Percentiles rank a stretch among this genome's conserved stretches.
Evolutionary conservation across 495 filamentous ascomycete genomes (phyloP).

Genomic region (Aspergillus carlsbadensis): DNA sequence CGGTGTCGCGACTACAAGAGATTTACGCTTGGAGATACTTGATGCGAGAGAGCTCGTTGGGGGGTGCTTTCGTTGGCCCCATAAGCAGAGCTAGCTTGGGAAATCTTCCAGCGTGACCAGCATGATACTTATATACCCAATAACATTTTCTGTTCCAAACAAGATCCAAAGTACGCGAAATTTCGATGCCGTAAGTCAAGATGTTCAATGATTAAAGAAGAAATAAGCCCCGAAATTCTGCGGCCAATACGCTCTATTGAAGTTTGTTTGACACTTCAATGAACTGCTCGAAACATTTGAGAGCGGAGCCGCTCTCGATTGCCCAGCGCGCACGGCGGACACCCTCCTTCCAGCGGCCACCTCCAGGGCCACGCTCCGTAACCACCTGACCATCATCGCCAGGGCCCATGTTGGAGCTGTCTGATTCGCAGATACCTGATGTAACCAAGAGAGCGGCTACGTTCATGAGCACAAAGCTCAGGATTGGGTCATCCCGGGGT

Average conservation of each 20-base stretch:
- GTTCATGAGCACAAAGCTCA: constrained; percentile 93
- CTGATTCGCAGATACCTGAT: constrained; percentile 80
- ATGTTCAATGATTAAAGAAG: not conserved
- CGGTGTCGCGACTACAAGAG: not conserved
- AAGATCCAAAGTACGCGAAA: not conserved
- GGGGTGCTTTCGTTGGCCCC: not conserved
- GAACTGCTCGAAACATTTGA: constrained; percentile 69
- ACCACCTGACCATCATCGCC: constrained; percentile 74
- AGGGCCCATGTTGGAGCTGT: constrained; percentile 71
- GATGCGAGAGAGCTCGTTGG: not conserved
- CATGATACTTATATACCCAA: constrained; percentile 13
- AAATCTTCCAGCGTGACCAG: not conserved
- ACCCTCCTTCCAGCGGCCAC: constrained; percentile 89
- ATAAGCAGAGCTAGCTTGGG: not conserved
- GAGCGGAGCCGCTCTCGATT: constrained; percentile 75
- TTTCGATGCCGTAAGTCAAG: not conserved
- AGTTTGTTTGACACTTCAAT: constrained; percentile 58
- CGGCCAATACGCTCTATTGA: constrained; percentile 9
- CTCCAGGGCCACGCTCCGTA: constrained; percentile 75
- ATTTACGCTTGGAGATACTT: not conserved
- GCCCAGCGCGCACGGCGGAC: constrained; percentile 81
- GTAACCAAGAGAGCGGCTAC: constrained; percentile 83
- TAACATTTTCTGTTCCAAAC: constrained; percentile 7
- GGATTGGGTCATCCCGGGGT: constrained; percentile 72
- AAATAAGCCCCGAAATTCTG: not conserved